Base-by-base conservation (phyloP, 352 stramenopile species). In the Chrysophaeum taylorii region DNA sequence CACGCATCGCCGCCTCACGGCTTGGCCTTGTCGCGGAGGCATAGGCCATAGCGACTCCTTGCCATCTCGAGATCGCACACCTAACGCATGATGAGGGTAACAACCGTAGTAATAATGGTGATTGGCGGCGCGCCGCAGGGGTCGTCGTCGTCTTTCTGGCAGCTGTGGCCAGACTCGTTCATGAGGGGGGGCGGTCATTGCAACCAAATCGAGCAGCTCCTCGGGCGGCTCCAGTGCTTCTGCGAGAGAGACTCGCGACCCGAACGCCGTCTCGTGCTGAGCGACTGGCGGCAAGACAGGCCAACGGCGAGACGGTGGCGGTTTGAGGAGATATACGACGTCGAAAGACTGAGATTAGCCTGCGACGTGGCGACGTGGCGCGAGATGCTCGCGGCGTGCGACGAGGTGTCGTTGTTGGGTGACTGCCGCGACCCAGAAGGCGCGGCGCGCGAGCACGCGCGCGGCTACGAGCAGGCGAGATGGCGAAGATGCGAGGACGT, bases 171-270 rank as follows among this genome's bases (percentile, higher is more conserved):
- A 2, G 57, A 66, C 36, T 16, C 23, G 33, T 43, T 45, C 36
- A 33, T 33, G 53, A 31, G 57, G 1, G 31, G 57, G 33, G 57
- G 57, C 35, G 57, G 57, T 36, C 31, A 45, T 2, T 21, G 31
- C 1, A 66, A 66, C 36, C 57, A 66, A 23, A 9, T 66, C 12
- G 57, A 66, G 36, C 57, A 66, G 57, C 57, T 66, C 18, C 57
- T 66, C 2, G 57, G 57, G 33, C 57, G 57, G 2, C 2, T 43
- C 12, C 57, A 66, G 57, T 66, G 57, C 57, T 37, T 62, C 15
- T 31, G 27, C 50, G 50, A 12, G 50, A 21, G 50, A 21, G 57
- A 18, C 15, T 27, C 23, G 33, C 41, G 14, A 14, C 41, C 41
- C 41, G 14, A 14, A 14, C 41, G 14, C 41, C 41, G 14, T 21